phyloP scores from a whole-genome alignment of 345 rosid species.

The Reutealis trisperma region DNA sequence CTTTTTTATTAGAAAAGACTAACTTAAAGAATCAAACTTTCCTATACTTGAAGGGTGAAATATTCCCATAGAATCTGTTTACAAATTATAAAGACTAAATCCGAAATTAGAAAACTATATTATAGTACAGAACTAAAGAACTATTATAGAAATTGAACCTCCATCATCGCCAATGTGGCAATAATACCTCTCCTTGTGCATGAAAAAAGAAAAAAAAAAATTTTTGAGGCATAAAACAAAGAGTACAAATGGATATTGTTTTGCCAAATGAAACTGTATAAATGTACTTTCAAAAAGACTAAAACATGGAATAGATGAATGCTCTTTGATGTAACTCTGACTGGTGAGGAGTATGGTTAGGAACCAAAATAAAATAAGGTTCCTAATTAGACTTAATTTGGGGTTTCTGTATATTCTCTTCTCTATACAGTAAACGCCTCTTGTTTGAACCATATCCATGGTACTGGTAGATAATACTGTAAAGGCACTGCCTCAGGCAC shows the following conservation, averaged over 20 bases:
- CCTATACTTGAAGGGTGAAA: too few species aligned
- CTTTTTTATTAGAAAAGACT: too few species aligned
- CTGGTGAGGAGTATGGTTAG: background rate
- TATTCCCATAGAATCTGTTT: too few species aligned
- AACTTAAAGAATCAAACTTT: too few species aligned
- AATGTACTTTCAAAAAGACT: background rate
- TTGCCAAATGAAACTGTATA: background rate
- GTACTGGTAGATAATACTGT: constrained; percentile 72
- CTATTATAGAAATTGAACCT: background rate
- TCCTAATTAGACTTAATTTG: constrained; percentile 28
- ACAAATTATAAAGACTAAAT: too few species aligned
- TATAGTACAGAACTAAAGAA: too few species aligned
- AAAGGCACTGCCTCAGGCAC: constrained; percentile 55
- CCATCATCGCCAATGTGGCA: constrained; percentile 4
- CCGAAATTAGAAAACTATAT: too few species aligned
- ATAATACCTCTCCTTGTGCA: constrained; percentile 5
- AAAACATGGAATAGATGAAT: constrained; percentile 3
- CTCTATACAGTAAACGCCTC: constrained; percentile 64
- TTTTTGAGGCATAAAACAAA: background rate
- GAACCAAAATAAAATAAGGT: constrained; percentile 19
- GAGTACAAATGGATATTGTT: constrained; percentile 4
- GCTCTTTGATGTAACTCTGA: too few species aligned
- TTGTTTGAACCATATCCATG: constrained; percentile 64
- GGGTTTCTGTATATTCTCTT: constrained; percentile 55
- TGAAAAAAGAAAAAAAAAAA: background rate